Conservation (phyloP, 164 flowering plant species). For the Kingdonia uniflora region DNA sequence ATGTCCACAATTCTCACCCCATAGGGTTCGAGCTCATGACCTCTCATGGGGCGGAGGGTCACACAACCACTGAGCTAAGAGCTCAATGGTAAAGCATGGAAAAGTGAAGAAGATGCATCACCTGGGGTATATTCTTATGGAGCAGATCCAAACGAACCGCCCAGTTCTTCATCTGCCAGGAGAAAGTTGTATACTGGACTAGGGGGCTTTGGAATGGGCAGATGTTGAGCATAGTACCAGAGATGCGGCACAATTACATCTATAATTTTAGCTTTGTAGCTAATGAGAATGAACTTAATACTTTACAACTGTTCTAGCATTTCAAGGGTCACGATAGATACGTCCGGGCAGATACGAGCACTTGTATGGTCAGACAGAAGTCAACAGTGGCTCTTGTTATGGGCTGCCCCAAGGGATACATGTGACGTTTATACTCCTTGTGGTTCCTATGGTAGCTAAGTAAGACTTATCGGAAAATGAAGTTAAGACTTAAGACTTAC, state of each 20-base stretch:
- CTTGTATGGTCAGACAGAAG: not conserved
- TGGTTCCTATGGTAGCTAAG: slow-evolving; percentile 1
- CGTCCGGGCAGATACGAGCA: not conserved
- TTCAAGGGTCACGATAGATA: slow-evolving; percentile 1
- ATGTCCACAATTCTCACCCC: no score
- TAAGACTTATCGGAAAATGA: no score
- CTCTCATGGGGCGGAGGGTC: no score
- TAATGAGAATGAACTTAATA: not conserved
- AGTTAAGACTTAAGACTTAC: no score
- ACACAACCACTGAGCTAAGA: no score
- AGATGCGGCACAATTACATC: no score
- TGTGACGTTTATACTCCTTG: slow-evolving; percentile 3
- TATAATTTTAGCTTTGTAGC: not conserved
- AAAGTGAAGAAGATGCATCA: slow-evolving; percentile 2
- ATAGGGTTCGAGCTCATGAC: no score
- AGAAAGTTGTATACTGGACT: not conserved
- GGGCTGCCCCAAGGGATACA: not conserved
- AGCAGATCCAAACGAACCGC: not conserved
- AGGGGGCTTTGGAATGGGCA: not conserved
- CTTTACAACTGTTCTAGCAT: not conserved
- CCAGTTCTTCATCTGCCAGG: not conserved
- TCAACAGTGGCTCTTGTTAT: not conserved
- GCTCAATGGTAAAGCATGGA: no score
- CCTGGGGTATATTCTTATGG: slow-evolving; percentile 3
- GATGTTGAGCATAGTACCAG: not conserved